phyloP scores from a whole-genome alignment of 1,284 basidiomycete species.

The Dichomitus squalens region DNA sequence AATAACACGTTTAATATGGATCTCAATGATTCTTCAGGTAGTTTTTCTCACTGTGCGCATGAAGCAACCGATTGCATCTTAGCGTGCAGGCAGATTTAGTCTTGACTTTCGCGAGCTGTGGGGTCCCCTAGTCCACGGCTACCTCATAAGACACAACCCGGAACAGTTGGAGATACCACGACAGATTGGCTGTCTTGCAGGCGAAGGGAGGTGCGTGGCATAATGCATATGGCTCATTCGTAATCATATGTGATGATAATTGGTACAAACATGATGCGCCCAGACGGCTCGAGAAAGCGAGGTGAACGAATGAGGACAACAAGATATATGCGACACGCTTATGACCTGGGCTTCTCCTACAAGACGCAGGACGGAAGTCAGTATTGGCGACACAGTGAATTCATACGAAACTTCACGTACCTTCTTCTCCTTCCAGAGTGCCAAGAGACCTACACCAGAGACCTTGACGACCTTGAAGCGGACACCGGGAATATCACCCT shows the following conservation, averaged over 20 bases:
- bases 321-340: conserved; percentile 36
- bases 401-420: conserved; percentile 41
- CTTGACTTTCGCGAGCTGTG: too few species aligned
- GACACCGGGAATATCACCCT: conserved; percentile 96
- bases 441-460: conserved; percentile 97
- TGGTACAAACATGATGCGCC: conserved; percentile 27
- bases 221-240: conserved; percentile 35
- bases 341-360: conserved; percentile 91
- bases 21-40: too few species aligned
- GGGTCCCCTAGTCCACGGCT: too few species aligned
- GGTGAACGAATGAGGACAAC: conserved; percentile 21
- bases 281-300: conserved; percentile 21
- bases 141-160: too few species aligned
- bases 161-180: too few species aligned
- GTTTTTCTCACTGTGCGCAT: too few species aligned
- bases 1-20: too few species aligned
- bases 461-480: conserved; percentile 99
- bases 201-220: conserved; percentile 5
- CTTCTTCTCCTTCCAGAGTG: conserved; percentile 99
- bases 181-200: too few species aligned
- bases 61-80: too few species aligned
- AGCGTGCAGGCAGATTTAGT: too few species aligned
- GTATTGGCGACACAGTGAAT: conserved; percentile 1
- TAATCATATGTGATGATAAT: conserved; percentile 44
- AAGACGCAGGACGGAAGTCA: conserved; percentile 3